Evolutionary conservation across 2,329 filamentous ascomycete species (phyloP).

Genomic region (Blastomyces silverae): DNA sequence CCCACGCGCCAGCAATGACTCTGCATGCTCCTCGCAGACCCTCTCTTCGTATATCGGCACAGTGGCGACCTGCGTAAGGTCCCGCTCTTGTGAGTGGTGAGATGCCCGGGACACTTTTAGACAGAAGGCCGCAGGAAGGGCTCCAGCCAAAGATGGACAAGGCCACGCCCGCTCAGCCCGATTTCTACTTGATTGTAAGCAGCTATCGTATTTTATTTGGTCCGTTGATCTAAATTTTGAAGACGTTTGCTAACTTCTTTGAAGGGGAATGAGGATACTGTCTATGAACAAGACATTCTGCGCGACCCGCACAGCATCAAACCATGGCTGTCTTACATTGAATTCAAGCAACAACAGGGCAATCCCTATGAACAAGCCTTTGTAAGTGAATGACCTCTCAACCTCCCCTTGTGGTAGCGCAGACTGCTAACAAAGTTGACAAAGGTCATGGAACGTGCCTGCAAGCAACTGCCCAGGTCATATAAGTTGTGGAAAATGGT

Average conservation of each 20-base stretch:
- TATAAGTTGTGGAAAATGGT: constrained; percentile 99
- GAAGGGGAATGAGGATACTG: constrained; percentile 76
- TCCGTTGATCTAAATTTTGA: constrained; percentile 42
- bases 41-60: constrained; percentile 6
- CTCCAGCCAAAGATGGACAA: constrained; percentile 41
- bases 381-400: constrained; percentile 35
- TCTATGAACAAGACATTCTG: constrained; percentile 94
- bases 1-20: constrained; percentile 11
- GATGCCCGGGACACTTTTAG: constrained; percentile 48
- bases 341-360: constrained; percentile 84
- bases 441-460: constrained; percentile 78
- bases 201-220: constrained; percentile 16
- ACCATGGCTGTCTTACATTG: constrained; percentile 91
- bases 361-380: constrained; percentile 77
- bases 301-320: constrained; percentile 79
- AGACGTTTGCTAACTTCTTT: constrained; percentile 48
- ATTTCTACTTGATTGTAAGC: constrained; percentile 44
- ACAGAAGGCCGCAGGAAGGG: constrained; percentile 38
- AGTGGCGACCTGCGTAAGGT: constrained; percentile 21
- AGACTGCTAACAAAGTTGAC: constrained; percentile 7
- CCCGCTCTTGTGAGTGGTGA: constrained; percentile 34
- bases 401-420: constrained; percentile 4
- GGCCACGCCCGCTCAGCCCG: constrained; percentile 37
- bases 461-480: constrained; percentile 78
- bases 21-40: constrained; percentile 2